phyloP scores from a whole-genome alignment of 2,329 filamentous ascomycete species.

The Alternaria hordeiaustralica region DNA sequence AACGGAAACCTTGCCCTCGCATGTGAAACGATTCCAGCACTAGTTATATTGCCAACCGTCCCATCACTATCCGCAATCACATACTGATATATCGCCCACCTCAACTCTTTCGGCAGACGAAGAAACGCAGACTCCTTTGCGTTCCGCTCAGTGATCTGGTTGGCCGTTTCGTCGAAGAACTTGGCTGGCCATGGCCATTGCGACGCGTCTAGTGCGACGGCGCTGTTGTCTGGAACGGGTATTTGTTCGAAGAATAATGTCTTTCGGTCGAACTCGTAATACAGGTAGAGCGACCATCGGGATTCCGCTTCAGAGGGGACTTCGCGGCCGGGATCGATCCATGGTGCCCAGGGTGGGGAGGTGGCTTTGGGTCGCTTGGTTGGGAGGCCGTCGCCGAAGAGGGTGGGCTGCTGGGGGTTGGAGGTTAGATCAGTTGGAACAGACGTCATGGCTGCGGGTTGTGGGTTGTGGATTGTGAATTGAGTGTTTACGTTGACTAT shows the following conservation, averaged over 20 bases:
- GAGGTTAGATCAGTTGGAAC: not conserved
- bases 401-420: not conserved
- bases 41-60: not conserved
- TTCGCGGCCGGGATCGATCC: not conserved
- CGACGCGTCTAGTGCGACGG: not conserved
- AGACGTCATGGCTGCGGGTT: not conserved
- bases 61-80: not conserved
- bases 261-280: not conserved
- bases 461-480: not conserved
- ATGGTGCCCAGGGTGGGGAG: not conserved
- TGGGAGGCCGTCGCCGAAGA: not conserved
- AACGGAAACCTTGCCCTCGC: not conserved
- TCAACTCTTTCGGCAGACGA: not conserved
- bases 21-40: not conserved
- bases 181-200: not conserved
- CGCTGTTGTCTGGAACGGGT: not conserved
- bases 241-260: not conserved
- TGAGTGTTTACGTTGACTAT: not conserved
- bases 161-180: not conserved
- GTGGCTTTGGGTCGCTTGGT: not conserved
- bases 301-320: not conserved
- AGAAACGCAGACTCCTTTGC: not conserved
- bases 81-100: not conserved
- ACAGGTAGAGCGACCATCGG: not conserved
- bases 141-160: not conserved